Conservation (phyloP, 2,329 filamentous ascomycete species). For the Podosphaera xanthii region DNA sequence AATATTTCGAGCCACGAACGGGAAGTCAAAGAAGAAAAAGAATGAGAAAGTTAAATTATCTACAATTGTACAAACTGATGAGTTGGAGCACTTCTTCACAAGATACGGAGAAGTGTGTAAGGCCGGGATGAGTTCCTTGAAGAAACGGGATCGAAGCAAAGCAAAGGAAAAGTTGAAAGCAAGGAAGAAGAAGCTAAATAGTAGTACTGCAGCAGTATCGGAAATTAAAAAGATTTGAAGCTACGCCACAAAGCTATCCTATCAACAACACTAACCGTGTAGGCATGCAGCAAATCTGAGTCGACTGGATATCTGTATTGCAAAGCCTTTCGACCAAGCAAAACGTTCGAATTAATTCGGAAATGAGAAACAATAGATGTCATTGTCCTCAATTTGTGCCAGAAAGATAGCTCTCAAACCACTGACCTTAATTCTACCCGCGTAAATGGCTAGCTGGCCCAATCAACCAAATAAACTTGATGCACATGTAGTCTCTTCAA, state of each 20-base stretch:
- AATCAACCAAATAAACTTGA: too few species aligned
- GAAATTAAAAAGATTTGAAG: constrained; percentile 9
- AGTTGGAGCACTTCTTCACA: constrained; percentile 59
- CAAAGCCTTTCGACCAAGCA: too few species aligned
- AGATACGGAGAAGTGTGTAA: constrained; percentile 84
- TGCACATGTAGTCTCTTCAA: too few species aligned
- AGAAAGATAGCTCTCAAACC: too few species aligned
- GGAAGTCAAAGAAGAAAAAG: constrained; percentile 30
- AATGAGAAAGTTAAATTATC: constrained; percentile 48
- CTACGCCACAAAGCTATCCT: background rate
- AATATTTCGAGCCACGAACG: constrained; percentile 67
- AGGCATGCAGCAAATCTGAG: background rate
- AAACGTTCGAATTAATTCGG: too few species aligned
- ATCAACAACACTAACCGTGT: background rate
- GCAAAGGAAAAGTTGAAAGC: constrained; percentile 58
- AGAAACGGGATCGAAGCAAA: constrained; percentile 82
- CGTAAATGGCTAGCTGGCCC: too few species aligned
- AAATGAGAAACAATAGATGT: too few species aligned
- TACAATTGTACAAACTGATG: constrained; percentile 56
- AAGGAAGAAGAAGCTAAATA: constrained; percentile 25
- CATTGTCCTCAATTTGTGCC: too few species aligned
- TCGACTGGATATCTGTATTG: background rate
- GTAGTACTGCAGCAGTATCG: constrained; percentile 1
- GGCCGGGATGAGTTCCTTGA: constrained; percentile 64
- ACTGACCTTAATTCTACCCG: too few species aligned